Conservation (phyloP, 805 yeast genomes). For the Kazachstania africana region DNA sequence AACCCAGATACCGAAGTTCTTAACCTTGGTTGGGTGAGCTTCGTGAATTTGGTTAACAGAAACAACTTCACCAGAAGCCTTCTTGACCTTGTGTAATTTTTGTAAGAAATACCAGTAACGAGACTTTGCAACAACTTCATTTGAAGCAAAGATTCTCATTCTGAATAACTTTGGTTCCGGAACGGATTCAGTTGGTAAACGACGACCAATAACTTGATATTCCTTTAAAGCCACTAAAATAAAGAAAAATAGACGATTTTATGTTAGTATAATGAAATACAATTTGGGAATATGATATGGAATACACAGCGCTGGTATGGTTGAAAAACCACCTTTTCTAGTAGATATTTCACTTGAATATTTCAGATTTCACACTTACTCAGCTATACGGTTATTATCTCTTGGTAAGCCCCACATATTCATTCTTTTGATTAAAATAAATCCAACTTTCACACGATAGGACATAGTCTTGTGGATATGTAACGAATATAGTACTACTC, state of each 20-base stretch:
- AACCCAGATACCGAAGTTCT: slow-evolving; percentile 99
- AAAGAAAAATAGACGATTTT: no score
- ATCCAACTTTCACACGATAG: no score
- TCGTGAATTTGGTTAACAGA: slow-evolving; percentile 85
- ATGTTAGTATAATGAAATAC: no score
- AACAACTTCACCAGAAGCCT: slow-evolving; percentile 98
- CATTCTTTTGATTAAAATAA: no score
- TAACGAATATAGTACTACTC: no score
- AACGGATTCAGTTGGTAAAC: slow-evolving; percentile 96
- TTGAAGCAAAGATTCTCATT: slow-evolving; percentile 99
- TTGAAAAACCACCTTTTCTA: no score
- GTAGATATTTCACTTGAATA: neutral
- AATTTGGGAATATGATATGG: no score
- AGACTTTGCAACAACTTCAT: slow-evolving; percentile 98
- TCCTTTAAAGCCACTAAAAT: slow-evolving; percentile 82
- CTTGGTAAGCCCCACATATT: no score
- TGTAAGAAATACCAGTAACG: slow-evolving; percentile 99
- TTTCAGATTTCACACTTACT: no score
- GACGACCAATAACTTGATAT: slow-evolving; percentile 99
- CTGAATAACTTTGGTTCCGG: slow-evolving; percentile 99
- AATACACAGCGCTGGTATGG: no score
- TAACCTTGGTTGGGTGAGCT: slow-evolving; percentile 96
- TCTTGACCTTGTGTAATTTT: slow-evolving; percentile 98
- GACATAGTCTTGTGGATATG: no score
- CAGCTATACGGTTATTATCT: no score